These are phyloP conservation scores for Claviceps lovelessii DNA, from an alignment of 2,329 filamentous ascomycete species.

Conservation along the genomic window DNA sequence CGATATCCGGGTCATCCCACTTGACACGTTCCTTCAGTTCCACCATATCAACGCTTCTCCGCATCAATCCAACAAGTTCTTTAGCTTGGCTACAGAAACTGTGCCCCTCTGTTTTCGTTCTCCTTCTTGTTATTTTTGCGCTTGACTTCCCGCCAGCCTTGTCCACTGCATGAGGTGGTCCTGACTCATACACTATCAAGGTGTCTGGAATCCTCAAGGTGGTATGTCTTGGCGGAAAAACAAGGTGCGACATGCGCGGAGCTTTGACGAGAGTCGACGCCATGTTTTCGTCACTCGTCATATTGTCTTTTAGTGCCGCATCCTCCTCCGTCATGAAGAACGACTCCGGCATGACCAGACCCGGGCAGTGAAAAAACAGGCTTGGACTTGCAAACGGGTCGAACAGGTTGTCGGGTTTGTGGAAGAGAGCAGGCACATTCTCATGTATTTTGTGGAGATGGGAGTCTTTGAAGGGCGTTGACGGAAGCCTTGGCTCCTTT, in stretches of 20 bases:
- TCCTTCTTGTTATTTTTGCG: slow-evolving; percentile 9
- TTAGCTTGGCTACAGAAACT: slow-evolving; percentile 31
- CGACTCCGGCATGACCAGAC: slow-evolving; percentile 28
- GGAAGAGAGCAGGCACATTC: slow-evolving; percentile 31
- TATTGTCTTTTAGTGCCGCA: slow-evolving; percentile 11
- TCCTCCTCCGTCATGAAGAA: slow-evolving; percentile 25
- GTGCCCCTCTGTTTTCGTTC: slow-evolving; percentile 19
- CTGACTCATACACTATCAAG: slow-evolving; percentile 32
- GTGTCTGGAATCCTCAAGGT: slow-evolving; percentile 34
- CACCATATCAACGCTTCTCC: slow-evolving; percentile 30
- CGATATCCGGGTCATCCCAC: slow-evolving; percentile 22
- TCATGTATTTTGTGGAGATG: slow-evolving; percentile 24
- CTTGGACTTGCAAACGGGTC: slow-evolving; percentile 45
- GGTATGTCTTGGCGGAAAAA: slow-evolving; percentile 34
- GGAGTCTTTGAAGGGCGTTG: slow-evolving; percentile 17
- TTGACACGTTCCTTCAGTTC: slow-evolving; percentile 29
- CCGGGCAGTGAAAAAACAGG: slow-evolving; percentile 43
- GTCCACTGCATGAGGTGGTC: slow-evolving; percentile 10
- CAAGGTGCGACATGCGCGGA: slow-evolving; percentile 27
- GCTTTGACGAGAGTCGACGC: slow-evolving; percentile 9
- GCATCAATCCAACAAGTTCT: slow-evolving; percentile 34
- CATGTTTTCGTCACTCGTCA: slow-evolving; percentile 11
- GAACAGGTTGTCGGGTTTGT: slow-evolving; percentile 33
- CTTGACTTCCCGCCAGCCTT: background rate
- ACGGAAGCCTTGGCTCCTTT: slow-evolving; percentile 8